Evolutionary conservation across 2,329 filamentous ascomycete genomes (phyloP), one percentile per base, ranked within the genome.

Genomic region (Blastomyces emzantsi): DNA sequence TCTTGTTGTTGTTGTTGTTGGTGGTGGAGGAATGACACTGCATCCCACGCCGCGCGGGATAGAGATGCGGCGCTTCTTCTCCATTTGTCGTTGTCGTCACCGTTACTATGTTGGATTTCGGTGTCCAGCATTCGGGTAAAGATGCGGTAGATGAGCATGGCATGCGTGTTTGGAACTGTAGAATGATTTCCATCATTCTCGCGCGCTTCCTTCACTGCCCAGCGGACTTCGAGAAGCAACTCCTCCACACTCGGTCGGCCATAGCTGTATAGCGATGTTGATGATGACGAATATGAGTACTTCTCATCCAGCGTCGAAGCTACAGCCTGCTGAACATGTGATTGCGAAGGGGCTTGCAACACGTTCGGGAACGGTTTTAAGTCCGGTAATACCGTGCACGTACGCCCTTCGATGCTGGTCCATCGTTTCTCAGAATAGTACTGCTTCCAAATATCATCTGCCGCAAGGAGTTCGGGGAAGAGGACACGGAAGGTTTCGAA

Each of bases 301-400:
- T 62, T 62, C 28, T 62, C 61, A 6, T 57, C 36, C 4, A 62
- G 39, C 13, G 25, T 47, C 52, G 41, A 41, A 30, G 19, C 22
- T 25, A 41, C 41, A 19, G 51, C 51, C 17, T 22, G 28, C 9
- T 57, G n/a, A n/a, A 57, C 19, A 22, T 15, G n/a, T 4, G 33
- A 56, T 45, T 62, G 49, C 30, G 54, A 49, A 1, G 55, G 0
- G n/a, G 64, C 17, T 19, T 58, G 58, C 0, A 70, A 67, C 15
- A 70, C 43, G 15, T 71, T 74, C 0, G 73, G 73, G 0, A 74
- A 64, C 3, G 72, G 54, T 47, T 72, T 73, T 51, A 66, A 64
- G 36, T 74, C 70, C 0, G 73, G 70, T 0, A 66, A 66, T 2
- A 65, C 64, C 7, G 74, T 73, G 25, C 43, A n/a, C 67, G 71